Evolutionary conservation across 352 stramenopile species (phyloP).

Genomic region (Pythium dissimile): DNA sequence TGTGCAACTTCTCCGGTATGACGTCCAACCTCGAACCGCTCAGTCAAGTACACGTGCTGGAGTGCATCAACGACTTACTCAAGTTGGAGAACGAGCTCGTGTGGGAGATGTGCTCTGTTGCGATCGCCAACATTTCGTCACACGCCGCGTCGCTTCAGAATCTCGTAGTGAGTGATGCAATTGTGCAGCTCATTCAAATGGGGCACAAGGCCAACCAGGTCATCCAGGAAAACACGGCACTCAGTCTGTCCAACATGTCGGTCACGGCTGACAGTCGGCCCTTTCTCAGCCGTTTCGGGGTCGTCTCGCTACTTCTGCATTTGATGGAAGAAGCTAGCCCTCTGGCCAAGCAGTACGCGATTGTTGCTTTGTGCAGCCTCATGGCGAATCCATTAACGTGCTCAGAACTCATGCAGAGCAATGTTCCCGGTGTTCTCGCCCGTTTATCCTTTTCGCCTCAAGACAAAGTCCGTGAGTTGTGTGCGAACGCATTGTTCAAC

Average conservation of each 20-base stretch:
- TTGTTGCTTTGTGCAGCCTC: slow-evolving; percentile 69
- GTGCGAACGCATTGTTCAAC: slow-evolving; percentile 74
- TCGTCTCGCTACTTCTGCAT: slow-evolving; percentile 65
- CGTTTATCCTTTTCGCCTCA: slow-evolving; percentile 35
- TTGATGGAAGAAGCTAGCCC: slow-evolving; percentile 56
- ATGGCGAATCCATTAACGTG: slow-evolving; percentile 50
- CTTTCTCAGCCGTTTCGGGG: slow-evolving; percentile 53
- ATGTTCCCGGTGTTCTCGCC: slow-evolving; percentile 54
- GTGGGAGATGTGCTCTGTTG: slow-evolving; percentile 64
- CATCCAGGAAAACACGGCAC: slow-evolving; percentile 70
- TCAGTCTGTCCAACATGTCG: slow-evolving; percentile 75
- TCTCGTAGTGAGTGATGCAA: slow-evolving; percentile 55
- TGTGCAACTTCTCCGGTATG: slow-evolving; percentile 80
- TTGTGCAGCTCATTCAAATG: slow-evolving; percentile 66
- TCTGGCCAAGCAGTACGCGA: slow-evolving; percentile 61
- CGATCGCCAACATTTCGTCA: slow-evolving; percentile 75
- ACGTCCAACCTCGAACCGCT: slow-evolving; percentile 63
- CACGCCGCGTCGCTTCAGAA: slow-evolving; percentile 59
- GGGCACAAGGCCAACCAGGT: slow-evolving; percentile 41
- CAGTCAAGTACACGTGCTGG: slow-evolving; percentile 61
- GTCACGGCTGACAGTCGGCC: slow-evolving; percentile 52
- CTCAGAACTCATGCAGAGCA: slow-evolving; percentile 65
- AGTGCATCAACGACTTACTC: slow-evolving; percentile 73
- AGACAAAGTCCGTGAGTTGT: slow-evolving; percentile 66
- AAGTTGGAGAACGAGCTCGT: slow-evolving; percentile 66